phyloP scores from a whole-genome alignment of 768 basidiomycete species.

The Naganishia onofrii region DNA sequence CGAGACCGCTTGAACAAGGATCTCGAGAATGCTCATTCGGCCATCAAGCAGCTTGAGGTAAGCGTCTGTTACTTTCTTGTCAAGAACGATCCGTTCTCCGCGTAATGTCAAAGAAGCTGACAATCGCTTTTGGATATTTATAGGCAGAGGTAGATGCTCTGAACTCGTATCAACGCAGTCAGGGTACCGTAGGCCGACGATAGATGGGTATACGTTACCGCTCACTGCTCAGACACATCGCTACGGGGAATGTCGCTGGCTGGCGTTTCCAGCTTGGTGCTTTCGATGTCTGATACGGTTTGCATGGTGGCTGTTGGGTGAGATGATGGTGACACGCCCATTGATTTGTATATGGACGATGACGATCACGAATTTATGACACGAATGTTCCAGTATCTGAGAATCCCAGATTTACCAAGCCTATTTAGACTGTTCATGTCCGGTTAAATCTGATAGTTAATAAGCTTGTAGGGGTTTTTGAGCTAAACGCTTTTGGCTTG shows the following conservation, averaged over 20 bases:
- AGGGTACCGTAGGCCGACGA: slow-evolving; percentile 44
- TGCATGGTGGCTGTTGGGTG: too few relatives aligned
- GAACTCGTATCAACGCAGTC: slow-evolving; percentile 48
- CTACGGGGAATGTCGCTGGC: background rate
- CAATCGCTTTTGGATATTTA: background rate
- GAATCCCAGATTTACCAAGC: too few relatives aligned
- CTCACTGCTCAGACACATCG: background rate
- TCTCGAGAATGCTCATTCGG: slow-evolving; percentile 70
- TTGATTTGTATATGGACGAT: background rate
- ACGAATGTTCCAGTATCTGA: background rate
- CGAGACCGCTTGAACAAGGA: slow-evolving; percentile 99
- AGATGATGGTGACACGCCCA: background rate
- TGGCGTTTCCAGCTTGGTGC: background rate
- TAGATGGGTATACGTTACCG: background rate
- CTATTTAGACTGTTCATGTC: too few relatives aligned
- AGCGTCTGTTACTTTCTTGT: slow-evolving; percentile 14
- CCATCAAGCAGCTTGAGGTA: slow-evolving; percentile 51
- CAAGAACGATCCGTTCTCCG: too few relatives aligned
- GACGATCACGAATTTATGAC: slow-evolving; percentile 1
- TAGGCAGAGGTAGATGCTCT: slow-evolving; percentile 50
- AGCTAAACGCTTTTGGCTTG: too few relatives aligned
- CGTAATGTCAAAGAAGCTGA: slow-evolving; percentile 23
- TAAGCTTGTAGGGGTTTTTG: too few relatives aligned
- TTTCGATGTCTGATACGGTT: too few relatives aligned
- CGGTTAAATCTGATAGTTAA: too few relatives aligned